Base-by-base conservation (phyloP, 2,329 filamentous ascomycete genomes). In the Nannizziopsis barbatae region DNA sequence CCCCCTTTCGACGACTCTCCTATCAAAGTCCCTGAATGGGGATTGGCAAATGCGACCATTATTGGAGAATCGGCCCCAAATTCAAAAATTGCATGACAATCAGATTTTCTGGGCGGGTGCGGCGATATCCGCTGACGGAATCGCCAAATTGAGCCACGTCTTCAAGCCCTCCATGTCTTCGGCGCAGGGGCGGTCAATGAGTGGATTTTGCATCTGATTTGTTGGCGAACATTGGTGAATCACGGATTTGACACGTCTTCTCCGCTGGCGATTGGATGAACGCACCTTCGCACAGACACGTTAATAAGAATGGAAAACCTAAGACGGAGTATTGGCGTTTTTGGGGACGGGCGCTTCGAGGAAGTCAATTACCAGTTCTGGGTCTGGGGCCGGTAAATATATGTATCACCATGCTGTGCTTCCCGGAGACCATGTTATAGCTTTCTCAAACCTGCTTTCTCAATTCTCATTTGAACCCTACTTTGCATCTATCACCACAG, bases 141-240 rank as follows among this genome's bases (percentile, higher is more conserved):
- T 31, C 12, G 43, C 35, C 35, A 39, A 18, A 45, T 38, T 32
- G 35, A 45, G 43, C 43, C 43, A 45, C 43, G 43, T 45, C 39
- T 31, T 15, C 22, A 14, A 10, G 10, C 35, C 18, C 20, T 39
- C 33, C 30, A 44, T 18, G 31, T 33, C 1, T 30, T 15, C 14
- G 20, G 8, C 31, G 33, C 43, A 32, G 43, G 32, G 12, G 30
- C 18, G 15, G 33, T 27, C 22, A 27, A 27, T 27, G 17, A 37
- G 31, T 35, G 14, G 12, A 12, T 14, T 30, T 14, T 30, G 20
- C 27, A 20, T 36, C 33, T 45, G 31, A 45, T 45, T 45, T 37
- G 42, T 22, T 38, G 20, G 31, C 33, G 4, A n/a, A 2, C 11
- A 15, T 18, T 18, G 37, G 20, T 8, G 37, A 40, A 40, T 20